Evolutionary conservation across 2,329 filamentous ascomycete genomes (phyloP).

Genomic region (Fusarium globosum): DNA sequence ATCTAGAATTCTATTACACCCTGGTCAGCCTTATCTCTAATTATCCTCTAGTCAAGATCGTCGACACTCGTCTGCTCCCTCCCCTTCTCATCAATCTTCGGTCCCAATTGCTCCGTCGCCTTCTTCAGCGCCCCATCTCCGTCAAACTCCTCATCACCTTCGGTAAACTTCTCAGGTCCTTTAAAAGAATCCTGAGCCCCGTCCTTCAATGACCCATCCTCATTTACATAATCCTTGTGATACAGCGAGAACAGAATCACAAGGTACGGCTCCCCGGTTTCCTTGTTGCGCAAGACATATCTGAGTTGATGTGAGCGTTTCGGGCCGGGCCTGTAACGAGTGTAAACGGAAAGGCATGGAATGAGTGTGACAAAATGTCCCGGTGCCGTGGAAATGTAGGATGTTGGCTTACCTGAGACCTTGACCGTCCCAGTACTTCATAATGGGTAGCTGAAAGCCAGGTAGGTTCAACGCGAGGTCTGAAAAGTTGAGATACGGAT

Average conservation of each 20-base stretch:
- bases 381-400: not conserved
- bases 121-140: constrained; percentile 53
- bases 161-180: constrained; percentile 1
- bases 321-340: constrained; percentile 44
- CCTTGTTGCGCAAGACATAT: constrained; percentile 88
- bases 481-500: constrained; percentile 88
- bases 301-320: constrained; percentile 85
- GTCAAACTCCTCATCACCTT: constrained; percentile 44
- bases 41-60: constrained; percentile 55
- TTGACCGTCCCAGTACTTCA: constrained; percentile 85
- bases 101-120: constrained; percentile 52
- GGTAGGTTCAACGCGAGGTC: constrained; percentile 78
- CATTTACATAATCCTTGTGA: constrained; percentile 72
- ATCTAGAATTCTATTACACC: not conserved
- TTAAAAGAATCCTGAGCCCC: constrained; percentile 48
- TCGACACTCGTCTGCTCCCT: constrained; percentile 49
- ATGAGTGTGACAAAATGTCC: constrained; percentile 3
- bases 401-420: constrained; percentile 70
- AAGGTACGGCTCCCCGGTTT: constrained; percentile 79
- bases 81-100: constrained; percentile 35
- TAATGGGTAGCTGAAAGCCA: constrained; percentile 77
- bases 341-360: constrained; percentile 38
- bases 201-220: constrained; percentile 65
- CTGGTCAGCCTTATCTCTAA: not conserved
- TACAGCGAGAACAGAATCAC: constrained; percentile 85